phyloP scores from a whole-genome alignment of 2,329 filamentous ascomycete genomes.

The Trichoderma polysporum region DNA sequence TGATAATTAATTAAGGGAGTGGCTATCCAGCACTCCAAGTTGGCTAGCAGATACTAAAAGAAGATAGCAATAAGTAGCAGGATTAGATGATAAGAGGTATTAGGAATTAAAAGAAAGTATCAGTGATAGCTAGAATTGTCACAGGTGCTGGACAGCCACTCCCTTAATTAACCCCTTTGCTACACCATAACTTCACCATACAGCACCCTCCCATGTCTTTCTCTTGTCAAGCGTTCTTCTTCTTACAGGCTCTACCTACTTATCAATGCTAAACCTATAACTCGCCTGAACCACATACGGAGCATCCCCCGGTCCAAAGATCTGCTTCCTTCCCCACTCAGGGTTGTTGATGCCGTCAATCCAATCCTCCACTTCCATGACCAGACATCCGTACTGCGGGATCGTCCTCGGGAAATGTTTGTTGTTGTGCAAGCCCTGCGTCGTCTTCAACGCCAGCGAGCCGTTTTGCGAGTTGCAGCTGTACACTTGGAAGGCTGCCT shows the following conservation, averaged over 20 bases:
- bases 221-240: neutral
- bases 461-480: slow-evolving; percentile 77
- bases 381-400: slow-evolving; percentile 77
- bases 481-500: slow-evolving; percentile 87
- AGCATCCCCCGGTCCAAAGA: slow-evolving; percentile 58
- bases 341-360: slow-evolving; percentile 93
- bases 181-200: neutral
- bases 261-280: slow-evolving; percentile 55
- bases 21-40: too few relatives aligned
- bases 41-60: too few relatives aligned
- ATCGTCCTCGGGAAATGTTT: slow-evolving; percentile 60
- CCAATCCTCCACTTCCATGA: slow-evolving; percentile 90
- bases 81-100: too few relatives aligned
- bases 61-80: too few relatives aligned
- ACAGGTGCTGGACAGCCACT: too few relatives aligned
- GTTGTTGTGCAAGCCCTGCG: slow-evolving; percentile 62
- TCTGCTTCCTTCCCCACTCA: slow-evolving; percentile 74
- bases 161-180: too few relatives aligned
- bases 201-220: neutral
- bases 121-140: too few relatives aligned
- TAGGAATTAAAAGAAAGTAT: too few relatives aligned
- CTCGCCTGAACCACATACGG: slow-evolving; percentile 63
- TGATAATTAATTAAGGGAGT: too few relatives aligned
- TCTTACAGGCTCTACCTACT: neutral
- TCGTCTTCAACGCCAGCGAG: slow-evolving; percentile 64